These are phyloP conservation scores for Solanum pennellii DNA, from an alignment of 257 asterid species.

Conservation along the genomic window DNA sequence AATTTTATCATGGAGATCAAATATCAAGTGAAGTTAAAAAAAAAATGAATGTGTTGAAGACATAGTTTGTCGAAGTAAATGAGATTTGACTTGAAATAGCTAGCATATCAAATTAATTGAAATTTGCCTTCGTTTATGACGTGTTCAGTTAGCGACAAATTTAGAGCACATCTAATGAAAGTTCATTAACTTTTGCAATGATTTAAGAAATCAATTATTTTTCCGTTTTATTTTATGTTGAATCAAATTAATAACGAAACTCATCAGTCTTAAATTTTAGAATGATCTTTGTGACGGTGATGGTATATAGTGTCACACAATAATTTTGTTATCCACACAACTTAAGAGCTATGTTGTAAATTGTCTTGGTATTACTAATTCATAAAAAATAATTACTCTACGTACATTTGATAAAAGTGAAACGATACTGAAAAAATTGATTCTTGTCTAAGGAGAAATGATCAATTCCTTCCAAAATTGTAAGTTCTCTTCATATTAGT, in stretches of 20 bases:
- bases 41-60: neutral
- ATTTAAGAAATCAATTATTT: neutral
- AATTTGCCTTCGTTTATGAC: neutral
- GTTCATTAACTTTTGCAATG: neutral
- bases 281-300: neutral
- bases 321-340: neutral
- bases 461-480: neutral
- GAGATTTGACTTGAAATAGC: neutral
- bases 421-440: neutral
- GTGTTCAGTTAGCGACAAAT: neutral
- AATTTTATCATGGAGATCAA: fast-evolving
- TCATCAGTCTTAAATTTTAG: neutral
- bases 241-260: neutral
- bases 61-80: no score
- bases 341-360: neutral
- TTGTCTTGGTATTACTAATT: neutral
- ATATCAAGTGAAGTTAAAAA: neutral
- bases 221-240: neutral
- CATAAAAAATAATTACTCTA: neutral
- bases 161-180: neutral
- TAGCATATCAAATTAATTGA: neutral
- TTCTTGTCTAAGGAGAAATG: neutral
- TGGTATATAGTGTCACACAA: neutral
- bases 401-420: neutral
- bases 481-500: neutral